Base-by-base conservation (phyloP, 441 rosid species). In the Gossypium davidsonii region DNA sequence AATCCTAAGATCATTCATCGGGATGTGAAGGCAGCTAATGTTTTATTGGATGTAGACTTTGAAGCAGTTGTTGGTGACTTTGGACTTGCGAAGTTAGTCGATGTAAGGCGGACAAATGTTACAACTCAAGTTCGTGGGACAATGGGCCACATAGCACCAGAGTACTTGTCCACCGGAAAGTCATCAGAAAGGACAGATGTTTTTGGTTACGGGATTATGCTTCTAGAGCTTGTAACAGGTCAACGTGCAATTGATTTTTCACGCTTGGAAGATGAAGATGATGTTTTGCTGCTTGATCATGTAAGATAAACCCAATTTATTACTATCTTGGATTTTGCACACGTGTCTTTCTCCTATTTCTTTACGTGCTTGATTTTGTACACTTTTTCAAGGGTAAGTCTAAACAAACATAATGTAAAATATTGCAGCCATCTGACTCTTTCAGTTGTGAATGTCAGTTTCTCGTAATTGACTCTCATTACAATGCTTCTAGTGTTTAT, bases 1-100 rank as follows among this genome's bases (percentile, higher is more conserved):
- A 92, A 89, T 78, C 98, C 98, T 1, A 94, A 94, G 85, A 94
- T 94, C 66, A 94, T 94, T 66, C 98, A 94, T 76, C 83, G 98
- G 62, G 98, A 94, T 69, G 97, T 94, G 76, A 94, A 94, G 70
- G 98, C 97, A 46, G 97, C 98, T 3, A 94, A 94, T 73, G 94
- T 94, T 15, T 81, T 94, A 48, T 84, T 94, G 10, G 98, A 94
- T 77, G 93, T 87, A 81, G 97, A 92, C 72, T 91, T 86, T 78
- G 97, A 94, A 85, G 98, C 98, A 6, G 98, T 92, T 64, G 97
- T 94, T 76, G 98, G 97, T 65, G 98, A 92, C 78, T 94, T 94
- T 56, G 98, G 98, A 77, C 83, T 92, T 72, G 97, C 98, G 5
- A 94, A 92, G 83, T 72, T 90, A 72, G 97, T 92, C 14, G 98